Evolutionary conservation across 495 filamentous ascomycete species (phyloP).

Genomic region (Recurvomyces mirabilis): DNA sequence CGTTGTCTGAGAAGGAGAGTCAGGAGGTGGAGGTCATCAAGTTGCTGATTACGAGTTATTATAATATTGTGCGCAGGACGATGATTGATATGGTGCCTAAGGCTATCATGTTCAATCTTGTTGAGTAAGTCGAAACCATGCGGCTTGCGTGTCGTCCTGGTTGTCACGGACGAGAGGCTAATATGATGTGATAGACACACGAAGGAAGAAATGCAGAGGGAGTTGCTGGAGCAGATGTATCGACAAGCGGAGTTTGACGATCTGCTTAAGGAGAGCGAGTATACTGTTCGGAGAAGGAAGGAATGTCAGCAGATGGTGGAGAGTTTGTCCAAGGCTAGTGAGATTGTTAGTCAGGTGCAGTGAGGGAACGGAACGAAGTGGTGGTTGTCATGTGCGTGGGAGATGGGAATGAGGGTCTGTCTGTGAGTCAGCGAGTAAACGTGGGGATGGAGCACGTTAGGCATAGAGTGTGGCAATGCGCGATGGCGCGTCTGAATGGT

Average conservation of each 20-base stretch:
- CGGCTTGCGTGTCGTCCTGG: too few relatives aligned
- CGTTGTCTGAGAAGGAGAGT: conserved; percentile 77
- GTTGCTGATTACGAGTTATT: conserved; percentile 91
- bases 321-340: conserved; percentile 70
- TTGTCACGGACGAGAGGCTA: too few relatives aligned
- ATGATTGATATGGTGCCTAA: conserved; percentile 99
- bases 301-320: conserved; percentile 99
- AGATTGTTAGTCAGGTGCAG: conserved; percentile 97
- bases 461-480: too few relatives aligned
- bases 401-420: too few relatives aligned
- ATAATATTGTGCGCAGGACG: conserved; percentile 91
- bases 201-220: conserved; percentile 97
- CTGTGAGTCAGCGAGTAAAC: too few relatives aligned
- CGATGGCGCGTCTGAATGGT: too few relatives aligned
- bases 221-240: conserved; percentile 98
- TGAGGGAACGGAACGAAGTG: conserved; percentile 40
- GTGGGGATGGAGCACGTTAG: too few relatives aligned
- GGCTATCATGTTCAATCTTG: conserved; percentile 95
- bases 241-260: conserved; percentile 79
- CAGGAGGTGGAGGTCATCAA: conserved; percentile 99
- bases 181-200: conserved; percentile 51
- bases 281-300: conserved; percentile 87
- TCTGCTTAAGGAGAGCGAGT: conserved; percentile 94
- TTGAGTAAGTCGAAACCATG: conserved; percentile 82
- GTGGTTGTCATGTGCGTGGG: too few relatives aligned